phyloP scores from a whole-genome alignment of 441 rosid genomes.

The Gossypium trilobum region DNA sequence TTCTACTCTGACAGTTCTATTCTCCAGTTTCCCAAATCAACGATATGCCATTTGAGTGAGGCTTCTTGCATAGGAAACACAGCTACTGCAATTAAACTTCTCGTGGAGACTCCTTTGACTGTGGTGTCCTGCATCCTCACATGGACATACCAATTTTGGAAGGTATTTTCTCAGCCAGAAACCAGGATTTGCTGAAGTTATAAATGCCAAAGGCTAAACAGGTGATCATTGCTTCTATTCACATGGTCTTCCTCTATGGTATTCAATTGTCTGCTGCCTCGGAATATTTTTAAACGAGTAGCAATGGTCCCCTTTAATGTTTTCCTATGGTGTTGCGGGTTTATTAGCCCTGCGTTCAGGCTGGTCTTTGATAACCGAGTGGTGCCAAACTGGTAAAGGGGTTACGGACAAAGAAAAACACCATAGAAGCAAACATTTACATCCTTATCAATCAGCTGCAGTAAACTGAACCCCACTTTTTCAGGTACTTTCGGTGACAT shows the following conservation, averaged over 20 bases:
- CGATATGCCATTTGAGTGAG: background rate
- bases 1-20: background rate
- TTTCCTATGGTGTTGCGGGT: background rate
- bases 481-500: background rate
- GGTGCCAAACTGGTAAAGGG: background rate
- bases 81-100: background rate
- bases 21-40: background rate
- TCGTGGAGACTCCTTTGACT: background rate
- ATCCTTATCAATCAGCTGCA: background rate
- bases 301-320: background rate
- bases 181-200: background rate
- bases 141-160: background rate
- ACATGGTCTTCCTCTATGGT: conserved; percentile 14
- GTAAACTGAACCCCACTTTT: background rate
- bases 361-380: background rate
- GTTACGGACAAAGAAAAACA: background rate
- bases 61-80: background rate
- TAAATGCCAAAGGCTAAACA: background rate
- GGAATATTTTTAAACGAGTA: background rate
- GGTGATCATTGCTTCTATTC: background rate
- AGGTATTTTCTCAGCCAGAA: background rate
- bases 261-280: background rate
- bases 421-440: background rate
- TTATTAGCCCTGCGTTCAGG: background rate
- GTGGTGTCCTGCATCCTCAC: background rate